Evolutionary conservation across 352 stramenopile species (phyloP), one percentile per base, ranked within the genome.

Genomic region (Elongisporangium anandrum): DNA sequence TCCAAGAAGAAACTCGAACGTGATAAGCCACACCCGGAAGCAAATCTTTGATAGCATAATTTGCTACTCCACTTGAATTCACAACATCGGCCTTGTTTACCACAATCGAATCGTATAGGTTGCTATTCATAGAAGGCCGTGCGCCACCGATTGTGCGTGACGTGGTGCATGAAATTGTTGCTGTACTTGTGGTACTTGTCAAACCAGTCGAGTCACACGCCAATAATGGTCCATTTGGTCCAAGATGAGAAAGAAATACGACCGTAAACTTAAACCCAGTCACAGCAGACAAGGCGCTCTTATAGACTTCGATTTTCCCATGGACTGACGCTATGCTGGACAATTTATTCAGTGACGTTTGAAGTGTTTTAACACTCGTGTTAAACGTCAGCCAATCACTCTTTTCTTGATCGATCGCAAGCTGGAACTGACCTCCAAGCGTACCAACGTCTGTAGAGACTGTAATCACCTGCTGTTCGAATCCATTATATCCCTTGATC

Each of bases 1-100:
- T 98, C 79, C 84, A 97, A 6, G 95, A 87, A n/a, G 90, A 92
- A 0, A 99, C 87, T 5, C 89, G 86, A 2, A 97, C 87, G 52
- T 97, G 87, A 54, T 96, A 97, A 0, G 64, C 57, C 4, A 92
- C 72, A 0, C 69, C 85, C n/a, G 56, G 53, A 8, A 51, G 47
- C 19, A 89, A 24, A 1, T 49, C 55, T 2, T 47, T 50, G 13
- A 89, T 72, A 10, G 70, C 59, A 45, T 79, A 87, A 2, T 54
- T 53, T 5, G 57, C 66, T 3, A 79, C 41, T 0, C 63, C 64
- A 52, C 58, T 66, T 0, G 50, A 39, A 10, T 67, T 49, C 5
- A 73, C 63, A n/a, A 70, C 55, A 15, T 66, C 68, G 0, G 58
- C 63, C 52, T 62, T 75, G 41, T 80, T 52, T 10, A 97, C 65